Percentiles rank a stretch among this genome's conserved stretches.
Conservation (phyloP, 345 rosid species). For the thale cress (Arabidopsis thaliana) region DNA sequence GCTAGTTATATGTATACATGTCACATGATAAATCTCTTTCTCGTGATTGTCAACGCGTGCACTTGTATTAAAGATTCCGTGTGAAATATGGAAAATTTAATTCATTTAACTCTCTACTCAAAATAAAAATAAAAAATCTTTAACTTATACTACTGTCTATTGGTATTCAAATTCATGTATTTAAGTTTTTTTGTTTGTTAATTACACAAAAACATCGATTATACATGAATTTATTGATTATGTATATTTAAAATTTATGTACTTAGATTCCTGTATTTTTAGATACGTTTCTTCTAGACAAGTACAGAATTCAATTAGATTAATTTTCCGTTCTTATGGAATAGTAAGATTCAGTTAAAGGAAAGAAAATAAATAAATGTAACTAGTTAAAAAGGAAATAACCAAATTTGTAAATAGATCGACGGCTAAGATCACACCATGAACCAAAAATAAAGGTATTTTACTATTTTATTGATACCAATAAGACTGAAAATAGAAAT, state of each 20-base stretch:
- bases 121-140: too few relatives aligned
- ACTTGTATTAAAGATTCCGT: too few relatives aligned
- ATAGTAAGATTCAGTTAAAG: constrained; percentile 24
- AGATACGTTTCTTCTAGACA: neutral
- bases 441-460: neutral
- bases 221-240: too few relatives aligned
- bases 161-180: too few relatives aligned
- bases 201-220: too few relatives aligned
- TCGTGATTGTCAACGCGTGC: neutral
- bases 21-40: too few relatives aligned
- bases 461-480: constrained; percentile 22
- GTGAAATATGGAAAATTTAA: too few relatives aligned
- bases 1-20: too few relatives aligned
- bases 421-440: constrained; percentile 17
- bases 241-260: too few relatives aligned
- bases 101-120: neutral
- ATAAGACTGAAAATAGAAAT: neutral
- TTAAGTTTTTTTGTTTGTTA: too few relatives aligned
- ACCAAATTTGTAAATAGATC: constrained; percentile 13
- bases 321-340: neutral
- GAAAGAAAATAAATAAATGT: neutral
- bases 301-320: neutral
- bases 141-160: too few relatives aligned
- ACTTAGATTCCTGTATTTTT: neutral
- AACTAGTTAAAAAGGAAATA: neutral